phyloP scores from a whole-genome alignment of 2,329 filamentous ascomycete genomes.

The Botrytis pseudocinerea region DNA sequence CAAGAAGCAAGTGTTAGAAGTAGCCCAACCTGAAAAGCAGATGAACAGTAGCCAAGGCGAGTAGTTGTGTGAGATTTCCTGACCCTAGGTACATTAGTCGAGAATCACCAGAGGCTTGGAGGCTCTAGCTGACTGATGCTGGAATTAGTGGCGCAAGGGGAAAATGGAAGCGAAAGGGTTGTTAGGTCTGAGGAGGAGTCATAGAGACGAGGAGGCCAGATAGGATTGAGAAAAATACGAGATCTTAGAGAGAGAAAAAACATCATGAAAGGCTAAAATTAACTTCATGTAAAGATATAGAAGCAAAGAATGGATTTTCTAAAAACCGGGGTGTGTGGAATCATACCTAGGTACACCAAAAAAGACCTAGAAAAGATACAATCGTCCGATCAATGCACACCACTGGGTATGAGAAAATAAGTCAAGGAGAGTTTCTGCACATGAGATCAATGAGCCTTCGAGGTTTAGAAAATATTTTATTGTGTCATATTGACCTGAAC shows the following conservation, averaged over 20 bases:
- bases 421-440: background rate
- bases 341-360: background rate
- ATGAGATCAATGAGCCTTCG: background rate
- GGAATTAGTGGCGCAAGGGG: background rate
- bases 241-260: background rate
- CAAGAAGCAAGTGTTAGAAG: too few relatives aligned
- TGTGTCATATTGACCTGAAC: background rate
- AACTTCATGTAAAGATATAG: too few relatives aligned
- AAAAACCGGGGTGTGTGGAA: background rate
- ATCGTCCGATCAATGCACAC: background rate
- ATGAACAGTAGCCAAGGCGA: background rate
- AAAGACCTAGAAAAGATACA: background rate
- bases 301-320: too few relatives aligned
- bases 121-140: background rate
- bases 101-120: background rate
- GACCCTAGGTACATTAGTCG: background rate
- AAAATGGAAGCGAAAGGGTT: background rate
- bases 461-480: background rate
- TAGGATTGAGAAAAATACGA: background rate
- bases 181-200: background rate
- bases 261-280: background rate
- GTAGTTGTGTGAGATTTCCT: background rate
- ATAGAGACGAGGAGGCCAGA: background rate
- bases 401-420: background rate
- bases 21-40: background rate